Conservation (phyloP, 805 yeast species). For the Wickerhamomyces mucosus region DNA sequence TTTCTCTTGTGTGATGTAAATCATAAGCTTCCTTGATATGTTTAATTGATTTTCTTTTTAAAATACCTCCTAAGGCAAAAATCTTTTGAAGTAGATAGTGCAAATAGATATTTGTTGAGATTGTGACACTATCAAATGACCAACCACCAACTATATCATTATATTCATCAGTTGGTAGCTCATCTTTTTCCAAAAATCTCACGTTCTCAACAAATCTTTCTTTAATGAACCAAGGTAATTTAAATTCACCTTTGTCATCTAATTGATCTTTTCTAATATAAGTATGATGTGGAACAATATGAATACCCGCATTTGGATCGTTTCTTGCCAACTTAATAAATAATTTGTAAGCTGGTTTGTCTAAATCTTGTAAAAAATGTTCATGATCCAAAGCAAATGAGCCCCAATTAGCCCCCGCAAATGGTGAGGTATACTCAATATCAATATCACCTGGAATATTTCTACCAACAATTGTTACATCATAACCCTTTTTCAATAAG, state of each 20-base stretch:
- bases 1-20: conserved; percentile 27
- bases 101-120: conserved; percentile 50
- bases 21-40: conserved; percentile 38
- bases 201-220: conserved; percentile 31
- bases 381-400: conserved; percentile 42
- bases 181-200: conserved; percentile 23
- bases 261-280: conserved; percentile 10
- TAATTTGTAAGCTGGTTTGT: conserved; percentile 37
- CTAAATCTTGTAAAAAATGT: conserved; percentile 29
- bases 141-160: conserved; percentile 31
- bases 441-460: conserved; percentile 49
- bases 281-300: conserved; percentile 13
- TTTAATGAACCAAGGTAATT: conserved; percentile 37
- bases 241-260: conserved; percentile 6
- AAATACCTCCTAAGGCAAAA: conserved; percentile 34
- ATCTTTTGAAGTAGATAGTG: conserved; percentile 40
- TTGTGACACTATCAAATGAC: conserved; percentile 43
- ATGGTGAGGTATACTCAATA: conserved; percentile 50
- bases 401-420: conserved; percentile 68
- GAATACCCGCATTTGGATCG: conserved; percentile 43
- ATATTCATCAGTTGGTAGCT: conserved; percentile 13
- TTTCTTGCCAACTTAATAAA: conserved; percentile 35
- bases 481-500: conserved; percentile 30
- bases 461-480: conserved; percentile 33
- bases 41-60: conserved; percentile 33